Evolutionary conservation across 805 yeast species (phyloP).

Genomic region (Cyberlindnera amylophila): DNA sequence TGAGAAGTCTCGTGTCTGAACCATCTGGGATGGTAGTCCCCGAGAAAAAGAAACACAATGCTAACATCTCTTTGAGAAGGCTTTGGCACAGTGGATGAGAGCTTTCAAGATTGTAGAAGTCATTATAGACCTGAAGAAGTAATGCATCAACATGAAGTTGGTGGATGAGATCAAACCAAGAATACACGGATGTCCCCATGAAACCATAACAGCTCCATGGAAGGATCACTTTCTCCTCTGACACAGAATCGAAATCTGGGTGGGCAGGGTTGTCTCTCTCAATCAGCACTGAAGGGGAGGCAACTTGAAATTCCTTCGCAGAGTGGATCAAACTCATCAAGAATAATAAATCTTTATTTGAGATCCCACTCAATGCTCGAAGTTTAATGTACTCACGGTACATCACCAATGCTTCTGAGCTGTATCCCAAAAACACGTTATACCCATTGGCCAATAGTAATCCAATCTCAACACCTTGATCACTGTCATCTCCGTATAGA

Average conservation of each 20-base stretch:
- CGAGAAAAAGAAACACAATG: constrained; percentile 18
- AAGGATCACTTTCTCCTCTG: constrained; percentile 3
- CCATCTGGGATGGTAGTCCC: constrained; percentile 6
- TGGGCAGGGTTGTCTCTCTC: constrained; percentile 17
- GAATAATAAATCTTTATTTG: constrained; percentile 22
- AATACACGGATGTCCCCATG: constrained; percentile 16
- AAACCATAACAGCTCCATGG: constrained; percentile 25
- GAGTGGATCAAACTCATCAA: constrained; percentile 26
- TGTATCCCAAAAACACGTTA: constrained; percentile 28
- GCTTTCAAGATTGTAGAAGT: constrained; percentile 32
- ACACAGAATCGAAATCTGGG: constrained; percentile 14
- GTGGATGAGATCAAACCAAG: constrained; percentile 29
- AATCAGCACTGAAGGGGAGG: constrained; percentile 15
- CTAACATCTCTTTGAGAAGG: constrained; percentile 19
- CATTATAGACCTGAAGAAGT: constrained; percentile 32
- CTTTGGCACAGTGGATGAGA: constrained; percentile 16
- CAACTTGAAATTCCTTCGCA: constrained; percentile 27
- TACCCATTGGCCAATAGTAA: constrained; percentile 25
- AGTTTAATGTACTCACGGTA: constrained; percentile 25
- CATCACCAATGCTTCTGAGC: constrained; percentile 28
- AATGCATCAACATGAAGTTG: constrained; percentile 34
- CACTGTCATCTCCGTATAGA: constrained; percentile 18
- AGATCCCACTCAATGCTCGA: constrained; percentile 6
- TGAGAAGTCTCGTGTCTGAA: constrained; percentile 20
- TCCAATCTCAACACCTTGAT: constrained; percentile 23